A percentile compares a stretch with the other conserved stretches of the same genome.
Conservation (phyloP, 2,329 filamentous ascomycete genomes). For the Aureobasidium namibiae region DNA sequence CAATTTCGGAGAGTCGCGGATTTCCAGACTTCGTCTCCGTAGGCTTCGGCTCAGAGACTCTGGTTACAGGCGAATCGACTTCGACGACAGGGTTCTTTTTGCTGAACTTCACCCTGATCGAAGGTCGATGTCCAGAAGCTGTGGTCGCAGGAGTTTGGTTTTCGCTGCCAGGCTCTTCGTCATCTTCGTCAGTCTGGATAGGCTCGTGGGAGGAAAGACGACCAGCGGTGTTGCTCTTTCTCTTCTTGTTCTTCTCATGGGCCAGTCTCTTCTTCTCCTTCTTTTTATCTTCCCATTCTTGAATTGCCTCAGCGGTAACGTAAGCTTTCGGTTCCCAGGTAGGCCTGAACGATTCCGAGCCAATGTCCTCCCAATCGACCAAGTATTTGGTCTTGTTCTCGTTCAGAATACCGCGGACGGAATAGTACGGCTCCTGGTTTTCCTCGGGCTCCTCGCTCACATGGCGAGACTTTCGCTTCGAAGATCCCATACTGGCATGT, state of each 20-base stretch:
- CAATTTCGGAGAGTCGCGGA: not conserved
- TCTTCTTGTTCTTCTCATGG: not conserved
- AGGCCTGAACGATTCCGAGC: constrained; percentile 35
- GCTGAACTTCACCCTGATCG: not conserved
- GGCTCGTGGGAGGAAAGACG: not conserved
- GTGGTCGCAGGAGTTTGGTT: not conserved
- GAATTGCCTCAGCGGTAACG: constrained; percentile 28
- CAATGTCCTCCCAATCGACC: constrained; percentile 48
- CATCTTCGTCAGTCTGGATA: not conserved
- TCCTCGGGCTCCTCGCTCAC: not conserved
- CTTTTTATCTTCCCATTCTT: constrained; percentile 28
- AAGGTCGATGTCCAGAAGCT: not conserved
- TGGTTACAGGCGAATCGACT: not conserved
- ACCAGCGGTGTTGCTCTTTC: not conserved
- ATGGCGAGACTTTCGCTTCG: not conserved
- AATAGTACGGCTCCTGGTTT: constrained; percentile 18
- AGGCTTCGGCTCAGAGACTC: not conserved
- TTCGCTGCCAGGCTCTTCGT: not conserved
- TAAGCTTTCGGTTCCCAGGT: constrained; percentile 43
- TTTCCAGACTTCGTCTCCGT: not conserved
- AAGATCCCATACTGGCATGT: not conserved
- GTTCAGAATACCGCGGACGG: constrained; percentile 24
- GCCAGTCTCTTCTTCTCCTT: constrained; percentile 14
- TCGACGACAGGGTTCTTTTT: not conserved
- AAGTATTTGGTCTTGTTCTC: constrained; percentile 36